Percentiles rank a stretch among this genome's conserved stretches.
Conservation (phyloP, 345 rosid genomes). For the Gossypium mustelinum region DNA sequence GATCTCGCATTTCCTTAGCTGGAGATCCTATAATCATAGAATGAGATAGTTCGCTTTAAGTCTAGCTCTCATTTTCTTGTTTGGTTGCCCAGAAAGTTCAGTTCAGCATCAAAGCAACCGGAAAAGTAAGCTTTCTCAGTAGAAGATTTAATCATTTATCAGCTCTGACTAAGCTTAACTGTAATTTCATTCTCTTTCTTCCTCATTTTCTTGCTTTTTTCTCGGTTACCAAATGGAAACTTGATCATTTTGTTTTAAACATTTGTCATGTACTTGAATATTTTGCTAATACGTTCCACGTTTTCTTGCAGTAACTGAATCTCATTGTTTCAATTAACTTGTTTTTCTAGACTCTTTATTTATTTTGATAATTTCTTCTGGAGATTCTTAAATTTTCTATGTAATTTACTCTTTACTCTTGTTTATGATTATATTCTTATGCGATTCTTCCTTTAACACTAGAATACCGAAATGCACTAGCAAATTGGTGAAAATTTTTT, state of each 20-base stretch:
- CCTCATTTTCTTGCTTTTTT: conserved; percentile 9
- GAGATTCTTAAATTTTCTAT: background rate
- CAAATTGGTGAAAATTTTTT: background rate
- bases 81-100: conserved; percentile 17
- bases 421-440: background rate
- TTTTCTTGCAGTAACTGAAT: background rate
- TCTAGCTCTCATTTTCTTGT: background rate
- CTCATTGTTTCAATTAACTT: background rate
- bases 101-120: background rate
- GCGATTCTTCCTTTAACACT: background rate
- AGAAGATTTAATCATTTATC: background rate
- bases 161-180: background rate
- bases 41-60: conserved; percentile 11
- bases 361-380: background rate
- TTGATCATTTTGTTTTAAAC: background rate
- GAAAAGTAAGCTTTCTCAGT: background rate
- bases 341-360: background rate
- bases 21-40: conserved; percentile 14
- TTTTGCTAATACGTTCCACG: background rate
- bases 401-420: background rate
- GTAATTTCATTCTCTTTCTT: background rate
- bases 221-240: background rate
- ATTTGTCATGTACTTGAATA: background rate
- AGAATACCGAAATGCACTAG: background rate
- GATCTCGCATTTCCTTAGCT: conserved; percentile 9